These are phyloP conservation scores for Pseudoneurospora amorphoporcata DNA, from an alignment of 495 filamentous ascomycete species.

Conservation along the genomic window DNA sequence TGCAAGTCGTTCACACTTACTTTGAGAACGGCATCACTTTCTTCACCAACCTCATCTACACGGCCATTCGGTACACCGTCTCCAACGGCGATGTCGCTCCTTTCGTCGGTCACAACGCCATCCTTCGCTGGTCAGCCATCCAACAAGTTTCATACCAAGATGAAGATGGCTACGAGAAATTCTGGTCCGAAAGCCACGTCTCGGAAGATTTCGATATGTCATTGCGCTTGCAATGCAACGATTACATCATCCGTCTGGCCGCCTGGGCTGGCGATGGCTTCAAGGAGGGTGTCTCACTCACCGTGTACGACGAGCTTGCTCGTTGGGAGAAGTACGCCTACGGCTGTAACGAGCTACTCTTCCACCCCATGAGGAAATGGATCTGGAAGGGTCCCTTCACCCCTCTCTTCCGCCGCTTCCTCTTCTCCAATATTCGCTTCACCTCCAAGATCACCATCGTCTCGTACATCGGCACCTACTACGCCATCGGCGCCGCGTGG, in stretches of 20 bases:
- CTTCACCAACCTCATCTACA: conserved; percentile 79
- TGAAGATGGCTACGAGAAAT: conserved; percentile 63
- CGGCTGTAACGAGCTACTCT: conserved; percentile 76
- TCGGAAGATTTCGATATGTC: conserved; percentile 86
- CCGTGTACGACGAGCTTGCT: conserved; percentile 74
- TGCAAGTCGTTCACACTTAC: conserved; percentile 66
- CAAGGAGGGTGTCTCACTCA: conserved; percentile 77
- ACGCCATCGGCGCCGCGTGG: conserved; percentile 72
- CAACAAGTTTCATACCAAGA: conserved; percentile 63
- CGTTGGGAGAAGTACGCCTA: conserved; percentile 86
- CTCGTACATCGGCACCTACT: conserved; percentile 82
- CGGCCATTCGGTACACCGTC: conserved; percentile 65
- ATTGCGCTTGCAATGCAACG: conserved; percentile 59
- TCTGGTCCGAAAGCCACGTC: conserved; percentile 74
- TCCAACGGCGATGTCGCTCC: conserved; percentile 76
- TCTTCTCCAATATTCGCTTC: conserved; percentile 62
- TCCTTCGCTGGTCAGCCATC: conserved; percentile 69
- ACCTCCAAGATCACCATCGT: conserved; percentile 73
- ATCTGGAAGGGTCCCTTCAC: conserved; percentile 60
- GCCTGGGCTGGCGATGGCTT: conserved; percentile 67
- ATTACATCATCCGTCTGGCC: conserved; percentile 65
- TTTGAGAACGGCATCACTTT: conserved; percentile 73
- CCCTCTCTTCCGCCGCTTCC: conserved; percentile 58
- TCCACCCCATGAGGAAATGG: conserved; percentile 61
- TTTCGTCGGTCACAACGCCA: conserved; percentile 71